phyloP scores from a whole-genome alignment of 2,329 filamentous ascomycete genomes.

The Aspergillus sp. region DNA sequence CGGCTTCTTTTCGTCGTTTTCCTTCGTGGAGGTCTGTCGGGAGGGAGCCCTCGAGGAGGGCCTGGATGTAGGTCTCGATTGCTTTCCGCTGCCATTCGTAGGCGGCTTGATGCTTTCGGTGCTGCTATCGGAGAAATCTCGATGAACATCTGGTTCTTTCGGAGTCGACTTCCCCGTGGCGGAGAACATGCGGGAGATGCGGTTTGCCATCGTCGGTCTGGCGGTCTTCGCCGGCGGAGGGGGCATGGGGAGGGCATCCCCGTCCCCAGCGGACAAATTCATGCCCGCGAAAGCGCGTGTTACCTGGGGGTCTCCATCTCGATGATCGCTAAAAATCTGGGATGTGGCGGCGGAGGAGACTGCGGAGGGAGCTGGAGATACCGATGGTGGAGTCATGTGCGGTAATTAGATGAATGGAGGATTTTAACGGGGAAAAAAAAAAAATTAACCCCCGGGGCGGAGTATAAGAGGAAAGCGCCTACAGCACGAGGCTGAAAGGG shows the following conservation, averaged over 20 bases:
- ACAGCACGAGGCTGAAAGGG: conserved; percentile 29
- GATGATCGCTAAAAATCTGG: conserved; percentile 38
- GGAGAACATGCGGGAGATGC: conserved; percentile 49
- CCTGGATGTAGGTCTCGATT: conserved; percentile 25
- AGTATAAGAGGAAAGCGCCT: conserved; percentile 17
- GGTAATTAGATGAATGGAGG: conserved; percentile 22
- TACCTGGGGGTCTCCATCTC: conserved; percentile 43
- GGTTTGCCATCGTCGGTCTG: conserved; percentile 45
- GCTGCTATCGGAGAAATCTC: conserved; percentile 39
- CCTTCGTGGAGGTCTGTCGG: conserved; percentile 36
- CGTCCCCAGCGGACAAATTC: conserved; percentile 39
- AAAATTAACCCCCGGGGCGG: conserved; percentile 23
- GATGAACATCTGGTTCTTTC: conserved; percentile 32
- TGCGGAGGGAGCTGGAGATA: conserved; percentile 45
- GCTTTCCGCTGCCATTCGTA: conserved; percentile 33
- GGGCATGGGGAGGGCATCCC: conserved; percentile 32
- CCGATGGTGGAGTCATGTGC: conserved; percentile 44
- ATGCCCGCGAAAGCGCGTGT: conserved; percentile 45
- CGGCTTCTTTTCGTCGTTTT: conserved; percentile 27
- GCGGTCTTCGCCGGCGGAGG: conserved; percentile 32
- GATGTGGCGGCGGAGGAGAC: conserved; percentile 43
- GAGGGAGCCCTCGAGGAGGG: conserved; percentile 34
- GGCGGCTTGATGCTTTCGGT: conserved; percentile 35
- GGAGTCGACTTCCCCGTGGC: conserved; percentile 37
- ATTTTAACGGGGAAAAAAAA: conserved; percentile 20